Percentiles rank a stretch among this genome's conserved stretches.
phyloP scores from a whole-genome alignment of 345 rosid genomes.

The Odontarrhena argentea region DNA sequence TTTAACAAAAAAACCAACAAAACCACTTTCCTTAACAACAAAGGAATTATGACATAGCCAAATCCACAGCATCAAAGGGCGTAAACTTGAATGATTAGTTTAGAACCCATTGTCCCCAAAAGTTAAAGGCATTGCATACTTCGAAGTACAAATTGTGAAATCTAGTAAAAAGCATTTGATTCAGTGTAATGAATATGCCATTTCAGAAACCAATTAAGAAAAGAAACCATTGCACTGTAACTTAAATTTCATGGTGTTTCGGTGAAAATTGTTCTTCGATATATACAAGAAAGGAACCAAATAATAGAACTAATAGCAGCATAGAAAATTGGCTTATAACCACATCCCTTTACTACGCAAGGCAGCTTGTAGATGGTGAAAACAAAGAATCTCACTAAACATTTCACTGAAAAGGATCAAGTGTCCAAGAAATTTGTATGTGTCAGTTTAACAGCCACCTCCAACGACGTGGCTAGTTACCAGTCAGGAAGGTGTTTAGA shows the following conservation, averaged over 20 bases:
- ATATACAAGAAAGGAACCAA: background rate
- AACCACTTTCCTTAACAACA: slow-evolving; percentile 48
- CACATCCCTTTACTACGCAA: slow-evolving; percentile 17
- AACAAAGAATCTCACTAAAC: slow-evolving; percentile 21
- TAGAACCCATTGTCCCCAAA: slow-evolving; percentile 24
- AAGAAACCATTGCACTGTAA: slow-evolving; percentile 4
- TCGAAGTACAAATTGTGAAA: slow-evolving; percentile 36
- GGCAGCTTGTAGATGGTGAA: slow-evolving; percentile 23
- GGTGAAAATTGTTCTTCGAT: background rate
- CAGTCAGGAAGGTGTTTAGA: background rate
- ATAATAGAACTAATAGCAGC: slow-evolving; percentile 21
- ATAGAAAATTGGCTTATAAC: slow-evolving; percentile 2
- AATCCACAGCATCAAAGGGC: slow-evolving; percentile 30
- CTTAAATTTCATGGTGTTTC: background rate
- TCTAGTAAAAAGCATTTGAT: slow-evolving; percentile 27
- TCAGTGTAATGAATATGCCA: slow-evolving; percentile 16
- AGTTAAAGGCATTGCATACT: slow-evolving; percentile 35
- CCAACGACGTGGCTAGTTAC: background rate
- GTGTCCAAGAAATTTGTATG: slow-evolving; percentile 12
- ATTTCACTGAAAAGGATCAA: slow-evolving; percentile 13
- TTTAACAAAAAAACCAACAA: slow-evolving; percentile 36
- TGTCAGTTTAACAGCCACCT: slow-evolving; percentile 11
- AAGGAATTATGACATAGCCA: slow-evolving; percentile 38
- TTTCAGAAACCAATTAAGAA: background rate
- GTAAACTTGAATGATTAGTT: slow-evolving; percentile 33